phyloP scores from a whole-genome alignment of 495 filamentous ascomycete genomes.

The Cetradonia linearis region DNA sequence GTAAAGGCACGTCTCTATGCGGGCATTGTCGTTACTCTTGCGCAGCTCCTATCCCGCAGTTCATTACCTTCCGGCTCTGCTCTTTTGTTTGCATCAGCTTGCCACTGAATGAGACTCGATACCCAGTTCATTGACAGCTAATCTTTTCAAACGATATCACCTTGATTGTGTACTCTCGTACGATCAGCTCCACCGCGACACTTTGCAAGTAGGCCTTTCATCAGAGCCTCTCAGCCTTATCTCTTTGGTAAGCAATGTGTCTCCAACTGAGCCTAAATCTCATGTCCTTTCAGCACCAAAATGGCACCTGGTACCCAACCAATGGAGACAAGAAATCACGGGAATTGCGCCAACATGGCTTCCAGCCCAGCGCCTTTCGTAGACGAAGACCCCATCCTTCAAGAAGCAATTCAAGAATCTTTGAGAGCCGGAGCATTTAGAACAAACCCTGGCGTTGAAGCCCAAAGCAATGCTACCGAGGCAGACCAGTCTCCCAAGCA shows the following conservation, averaged over 20 bases:
- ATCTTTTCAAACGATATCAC: background rate
- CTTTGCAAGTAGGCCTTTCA: background rate
- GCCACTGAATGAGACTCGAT: no score
- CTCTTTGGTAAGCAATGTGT: background rate
- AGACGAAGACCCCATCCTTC: background rate
- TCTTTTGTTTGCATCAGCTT: no score
- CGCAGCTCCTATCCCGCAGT: no score
- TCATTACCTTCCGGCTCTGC: no score
- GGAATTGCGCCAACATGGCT: background rate
- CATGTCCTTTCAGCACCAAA: background rate
- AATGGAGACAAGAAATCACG: no score
- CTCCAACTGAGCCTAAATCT: no score
- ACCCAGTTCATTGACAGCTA: no score
- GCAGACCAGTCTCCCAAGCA: background rate
- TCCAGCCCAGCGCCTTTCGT: background rate
- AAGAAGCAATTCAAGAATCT: constrained; percentile 1
- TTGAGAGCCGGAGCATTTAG: background rate
- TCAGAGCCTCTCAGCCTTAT: background rate
- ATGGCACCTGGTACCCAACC: background rate
- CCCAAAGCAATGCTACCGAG: background rate
- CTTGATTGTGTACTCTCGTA: no score
- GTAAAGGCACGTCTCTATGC: no score
- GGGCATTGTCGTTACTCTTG: no score
- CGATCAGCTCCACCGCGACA: background rate
- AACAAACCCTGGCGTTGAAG: background rate